Evolutionary conservation across 2,329 filamentous ascomycete genomes (phyloP).

Genomic region (Alternaria arborescens): DNA sequence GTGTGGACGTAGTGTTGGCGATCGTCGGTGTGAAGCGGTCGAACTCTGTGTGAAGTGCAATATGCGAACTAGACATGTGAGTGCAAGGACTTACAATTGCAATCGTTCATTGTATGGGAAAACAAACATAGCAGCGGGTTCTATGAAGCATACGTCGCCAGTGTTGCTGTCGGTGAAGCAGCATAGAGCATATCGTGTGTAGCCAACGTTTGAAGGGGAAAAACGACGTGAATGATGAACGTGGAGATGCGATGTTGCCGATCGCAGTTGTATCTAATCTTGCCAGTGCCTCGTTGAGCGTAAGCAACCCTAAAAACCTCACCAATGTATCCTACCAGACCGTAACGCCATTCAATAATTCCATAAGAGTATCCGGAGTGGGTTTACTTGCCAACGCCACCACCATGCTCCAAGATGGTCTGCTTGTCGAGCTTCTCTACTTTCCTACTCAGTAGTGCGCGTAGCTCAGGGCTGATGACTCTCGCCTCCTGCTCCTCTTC

Average conservation of each 20-base stretch:
- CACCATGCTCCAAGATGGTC: conserved; percentile 49
- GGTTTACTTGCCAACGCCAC: conserved; percentile 16
- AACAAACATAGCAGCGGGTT: background rate
- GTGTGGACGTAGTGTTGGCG: conserved; percentile 4
- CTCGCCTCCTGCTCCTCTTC: conserved; percentile 51
- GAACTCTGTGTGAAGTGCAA: conserved; percentile 1
- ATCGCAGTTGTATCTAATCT: background rate
- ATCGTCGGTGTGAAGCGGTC: conserved; percentile 8
- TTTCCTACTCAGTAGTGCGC: conserved; percentile 68
- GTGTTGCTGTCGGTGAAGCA: background rate
- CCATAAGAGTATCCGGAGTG: background rate
- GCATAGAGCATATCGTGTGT: background rate
- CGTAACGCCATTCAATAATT: conserved; percentile 14
- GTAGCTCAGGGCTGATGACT: conserved; percentile 70
- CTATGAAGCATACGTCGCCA: background rate
- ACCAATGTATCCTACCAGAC: background rate
- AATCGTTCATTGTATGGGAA: background rate
- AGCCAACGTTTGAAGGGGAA: conserved; percentile 13
- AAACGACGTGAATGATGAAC: conserved; percentile 6
- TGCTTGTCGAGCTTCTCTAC: conserved; percentile 62
- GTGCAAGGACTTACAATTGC: background rate
- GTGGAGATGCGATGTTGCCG: conserved; percentile 6
- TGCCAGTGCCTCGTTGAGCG: background rate
- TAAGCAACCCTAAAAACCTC: background rate
- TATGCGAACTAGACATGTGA: conserved; percentile 8